Base-by-base conservation (phyloP, 805 yeast species). In the Yarrowia sp. region DNA sequence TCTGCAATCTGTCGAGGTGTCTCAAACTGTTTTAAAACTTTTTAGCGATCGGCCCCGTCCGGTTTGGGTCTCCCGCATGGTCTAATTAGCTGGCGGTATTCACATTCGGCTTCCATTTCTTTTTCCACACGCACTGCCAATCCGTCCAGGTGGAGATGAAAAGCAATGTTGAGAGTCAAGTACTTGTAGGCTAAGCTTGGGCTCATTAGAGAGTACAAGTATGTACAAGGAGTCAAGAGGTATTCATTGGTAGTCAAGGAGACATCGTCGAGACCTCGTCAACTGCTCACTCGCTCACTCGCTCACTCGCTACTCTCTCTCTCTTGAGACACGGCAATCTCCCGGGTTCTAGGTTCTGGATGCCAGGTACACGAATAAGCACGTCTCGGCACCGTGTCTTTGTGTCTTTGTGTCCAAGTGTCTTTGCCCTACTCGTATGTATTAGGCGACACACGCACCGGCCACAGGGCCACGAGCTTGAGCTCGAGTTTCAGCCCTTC, bases 311-410 rank as follows among this genome's bases (percentile, higher is more conserved):
- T n/a, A n/a, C n/a, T n/a, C n/a, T n/a, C n/a, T n/a, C n/a, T 10
- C 19, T 24, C n/a, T 24, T 36, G 20, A 52, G 56, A 52, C 56
- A 52, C 56, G 56, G 42, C 56, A 52, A 52, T 52, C 56, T 52
- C 56, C 56, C 56, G 56, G 20, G 44, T 44, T 20, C 12, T 36
- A 36, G 42, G 17, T 49, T 8, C 12, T 12, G 24, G 42, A 34
- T 52, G 56, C 56, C 56, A 52, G 56, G 56, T 52, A 52, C 56
- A 49, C 55, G 55, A 49, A 33, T 33, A 49, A 49, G 55, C 55
- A 49, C 55, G 55, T 33, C 20, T n/a, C 38, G 4, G 14, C 34
- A 34, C 34, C 24, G 34, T 24, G 17, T 46, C 30, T 24, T 24
- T 24, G 30, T 24, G 30, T n/a, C n/a, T n/a, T n/a, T n/a, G n/a